phyloP scores from a whole-genome alignment of 2,329 filamentous ascomycete genomes.

The Thyridium curvatum region DNA sequence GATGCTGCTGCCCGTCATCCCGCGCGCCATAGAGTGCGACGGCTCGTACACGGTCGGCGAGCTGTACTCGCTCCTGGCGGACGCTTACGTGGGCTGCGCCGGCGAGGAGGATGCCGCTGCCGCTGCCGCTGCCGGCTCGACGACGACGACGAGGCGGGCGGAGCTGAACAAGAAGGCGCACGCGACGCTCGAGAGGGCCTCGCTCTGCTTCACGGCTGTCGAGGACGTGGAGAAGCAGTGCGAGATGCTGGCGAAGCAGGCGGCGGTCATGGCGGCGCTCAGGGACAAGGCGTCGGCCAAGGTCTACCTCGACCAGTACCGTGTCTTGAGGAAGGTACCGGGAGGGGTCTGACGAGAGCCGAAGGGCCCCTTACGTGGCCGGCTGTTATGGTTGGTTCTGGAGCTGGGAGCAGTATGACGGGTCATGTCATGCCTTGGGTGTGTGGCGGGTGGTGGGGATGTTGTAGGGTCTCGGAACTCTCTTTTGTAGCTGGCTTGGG shows the following conservation, averaged over 20 bases:
- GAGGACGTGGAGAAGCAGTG: conserved; percentile 67
- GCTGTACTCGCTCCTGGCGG: conserved; percentile 65
- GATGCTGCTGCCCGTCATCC: conserved; percentile 64
- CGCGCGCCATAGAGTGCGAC: conserved; percentile 68
- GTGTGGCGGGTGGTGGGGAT: too few species aligned
- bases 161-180: conserved; percentile 54
- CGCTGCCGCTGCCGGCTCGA: too few species aligned
- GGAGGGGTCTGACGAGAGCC: too few species aligned
- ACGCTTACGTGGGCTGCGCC: conserved; percentile 74
- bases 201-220: conserved; percentile 57
- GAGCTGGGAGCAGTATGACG: too few species aligned
- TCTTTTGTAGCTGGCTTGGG: too few species aligned
- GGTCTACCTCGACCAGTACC: neutral
- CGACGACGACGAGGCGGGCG: conserved; percentile 30
- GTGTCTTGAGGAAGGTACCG: neutral
- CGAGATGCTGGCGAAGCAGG: conserved; percentile 77
- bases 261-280: conserved; percentile 42
- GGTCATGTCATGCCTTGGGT: too few species aligned
- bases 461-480: too few species aligned
- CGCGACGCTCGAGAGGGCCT: conserved; percentile 56
- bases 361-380: too few species aligned
- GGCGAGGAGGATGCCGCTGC: conserved; percentile 40
- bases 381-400: too few species aligned
- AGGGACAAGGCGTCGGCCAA: too few species aligned
- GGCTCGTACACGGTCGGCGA: conserved; percentile 55